phyloP scores from a whole-genome alignment of 2,329 filamentous ascomycete species.

The Seiridium unicorne region DNA sequence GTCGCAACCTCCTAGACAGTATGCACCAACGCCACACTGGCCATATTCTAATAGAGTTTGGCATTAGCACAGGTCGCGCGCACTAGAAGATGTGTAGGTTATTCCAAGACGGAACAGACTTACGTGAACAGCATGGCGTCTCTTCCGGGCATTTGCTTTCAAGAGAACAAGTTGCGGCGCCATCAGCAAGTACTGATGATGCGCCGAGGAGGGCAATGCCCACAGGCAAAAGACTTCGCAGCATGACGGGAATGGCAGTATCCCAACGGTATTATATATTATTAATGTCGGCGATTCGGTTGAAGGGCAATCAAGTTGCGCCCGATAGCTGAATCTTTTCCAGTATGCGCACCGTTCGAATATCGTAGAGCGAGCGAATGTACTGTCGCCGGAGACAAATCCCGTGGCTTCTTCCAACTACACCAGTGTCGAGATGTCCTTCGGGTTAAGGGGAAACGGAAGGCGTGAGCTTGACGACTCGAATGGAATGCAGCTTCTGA shows the following conservation, averaged over 20 bases:
- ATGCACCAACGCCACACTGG: conserved; percentile 89
- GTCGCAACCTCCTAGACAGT: conserved; percentile 94
- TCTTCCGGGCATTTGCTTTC: conserved; percentile 66
- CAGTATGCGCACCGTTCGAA: too few relatives aligned
- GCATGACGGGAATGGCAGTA: conserved; percentile 20
- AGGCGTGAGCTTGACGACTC: too few relatives aligned
- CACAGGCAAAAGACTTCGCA: conserved; percentile 26
- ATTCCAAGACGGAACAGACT: conserved; percentile 33
- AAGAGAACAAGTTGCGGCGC: conserved; percentile 43
- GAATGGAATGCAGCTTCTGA: too few relatives aligned
- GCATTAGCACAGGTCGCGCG: neutral
- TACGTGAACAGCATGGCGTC: conserved; percentile 78
- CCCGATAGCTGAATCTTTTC: too few relatives aligned
- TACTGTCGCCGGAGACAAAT: neutral
- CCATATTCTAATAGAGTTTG: conserved; percentile 68
- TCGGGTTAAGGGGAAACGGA: too few relatives aligned
- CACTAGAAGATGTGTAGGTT: neutral
- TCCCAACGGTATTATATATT: neutral
- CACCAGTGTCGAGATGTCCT: too few relatives aligned
- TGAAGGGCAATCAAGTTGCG: too few relatives aligned
- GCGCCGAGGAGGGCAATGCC: conserved; percentile 38
- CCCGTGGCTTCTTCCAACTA: too few relatives aligned
- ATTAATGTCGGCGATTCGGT: too few relatives aligned
- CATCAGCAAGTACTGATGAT: conserved; percentile 33
- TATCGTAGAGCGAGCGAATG: neutral